Base-by-base conservation (phyloP, 2,329 filamentous ascomycete genomes). In the Aspergillus piperis region DNA sequence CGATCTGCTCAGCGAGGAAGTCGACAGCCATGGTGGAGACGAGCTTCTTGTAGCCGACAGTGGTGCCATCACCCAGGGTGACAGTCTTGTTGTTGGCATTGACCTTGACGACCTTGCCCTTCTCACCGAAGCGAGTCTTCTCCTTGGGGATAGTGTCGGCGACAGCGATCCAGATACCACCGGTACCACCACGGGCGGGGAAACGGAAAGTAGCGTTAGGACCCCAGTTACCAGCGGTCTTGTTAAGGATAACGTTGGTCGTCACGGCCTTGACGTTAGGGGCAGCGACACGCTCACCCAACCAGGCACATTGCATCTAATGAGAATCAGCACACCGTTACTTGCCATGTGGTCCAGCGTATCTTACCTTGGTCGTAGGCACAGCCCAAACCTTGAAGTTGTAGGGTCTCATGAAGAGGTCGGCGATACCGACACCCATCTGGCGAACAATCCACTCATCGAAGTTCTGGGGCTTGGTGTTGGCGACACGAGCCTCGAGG, bases 331-430 rank as follows among this genome's bases (percentile, higher is more conserved):
- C 17, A 44, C 56, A 11, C 25, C 44, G 41, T 54, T 17, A 21
- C 17, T 23, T 13, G 32, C 42, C 5, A 10, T 15, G 6, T 25
- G 21, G 25, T 54, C 7, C 21, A 65, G 19, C 1, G 10, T 11
- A 50, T 17, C 84, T 72, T 84, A 96, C 92, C 88, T 96, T 96
- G 69, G 90, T 96, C 59, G 94, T 97, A 61, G 95, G 95, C 71
- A 98, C 94, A 64, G 95, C 95, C 95, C 95, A 99, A 76, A 99
- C 95, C 84, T 99, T 99, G 88, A 89, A 99, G 87, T 99, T 99
- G 86, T 99, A 99, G 57, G 95, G 95, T 72, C 95, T 86, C 95
- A 99, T 99, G 86, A 99, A 99, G 71, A 94, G 85, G 78, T 99
- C 88, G 68, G 93, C 94, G 73, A 99, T 85, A 71, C 94, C 94